Percentiles rank a stretch among this genome's conserved stretches.
These are phyloP conservation scores for Pichiaceae sp. DNA, from an alignment of 1,139 yeast genomes.

Conservation along the genomic window DNA sequence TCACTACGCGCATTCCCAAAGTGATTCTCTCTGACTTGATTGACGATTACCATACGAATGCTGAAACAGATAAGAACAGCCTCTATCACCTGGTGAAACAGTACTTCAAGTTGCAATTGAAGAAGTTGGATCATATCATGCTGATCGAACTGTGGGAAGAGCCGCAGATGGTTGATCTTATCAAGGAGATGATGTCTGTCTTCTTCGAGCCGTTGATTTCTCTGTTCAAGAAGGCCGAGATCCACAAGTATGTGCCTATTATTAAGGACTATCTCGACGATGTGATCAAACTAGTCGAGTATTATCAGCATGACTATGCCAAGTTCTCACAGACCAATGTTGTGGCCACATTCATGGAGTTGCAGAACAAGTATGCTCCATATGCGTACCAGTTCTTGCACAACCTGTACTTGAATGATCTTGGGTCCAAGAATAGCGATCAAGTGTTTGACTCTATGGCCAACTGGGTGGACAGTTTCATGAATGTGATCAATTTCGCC, in stretches of 20 bases:
- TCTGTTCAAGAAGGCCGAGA: slow-evolving; percentile 66
- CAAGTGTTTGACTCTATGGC: slow-evolving; percentile 62
- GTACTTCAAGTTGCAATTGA: slow-evolving; percentile 53
- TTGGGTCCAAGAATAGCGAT: slow-evolving; percentile 28
- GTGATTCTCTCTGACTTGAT: slow-evolving; percentile 17
- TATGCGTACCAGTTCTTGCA: slow-evolving; percentile 69
- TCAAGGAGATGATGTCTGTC: slow-evolving; percentile 65
- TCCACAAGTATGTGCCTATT: slow-evolving; percentile 68
- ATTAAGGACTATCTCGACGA: slow-evolving; percentile 71
- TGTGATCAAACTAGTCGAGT: slow-evolving; percentile 42
- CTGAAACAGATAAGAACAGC: slow-evolving; percentile 16
- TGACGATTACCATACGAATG: slow-evolving; percentile 17
- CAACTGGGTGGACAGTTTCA: slow-evolving; percentile 55
- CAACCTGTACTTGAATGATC: slow-evolving; percentile 66
- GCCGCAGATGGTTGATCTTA: slow-evolving; percentile 62
- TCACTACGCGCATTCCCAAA: slow-evolving; percentile 13
- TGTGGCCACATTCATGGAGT: slow-evolving; percentile 55
- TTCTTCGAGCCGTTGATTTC: slow-evolving; percentile 80
- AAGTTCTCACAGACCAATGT: slow-evolving; percentile 26
- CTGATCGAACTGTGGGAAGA: slow-evolving; percentile 79
- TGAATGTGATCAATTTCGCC: slow-evolving; percentile 51
- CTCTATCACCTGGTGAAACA: slow-evolving; percentile 33
- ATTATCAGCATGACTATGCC: slow-evolving; percentile 36
- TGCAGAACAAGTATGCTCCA: slow-evolving; percentile 64
- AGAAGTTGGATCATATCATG: slow-evolving; percentile 68